phyloP scores from a whole-genome alignment of 495 filamentous ascomycete genomes.

The Lepraria neglecta region DNA sequence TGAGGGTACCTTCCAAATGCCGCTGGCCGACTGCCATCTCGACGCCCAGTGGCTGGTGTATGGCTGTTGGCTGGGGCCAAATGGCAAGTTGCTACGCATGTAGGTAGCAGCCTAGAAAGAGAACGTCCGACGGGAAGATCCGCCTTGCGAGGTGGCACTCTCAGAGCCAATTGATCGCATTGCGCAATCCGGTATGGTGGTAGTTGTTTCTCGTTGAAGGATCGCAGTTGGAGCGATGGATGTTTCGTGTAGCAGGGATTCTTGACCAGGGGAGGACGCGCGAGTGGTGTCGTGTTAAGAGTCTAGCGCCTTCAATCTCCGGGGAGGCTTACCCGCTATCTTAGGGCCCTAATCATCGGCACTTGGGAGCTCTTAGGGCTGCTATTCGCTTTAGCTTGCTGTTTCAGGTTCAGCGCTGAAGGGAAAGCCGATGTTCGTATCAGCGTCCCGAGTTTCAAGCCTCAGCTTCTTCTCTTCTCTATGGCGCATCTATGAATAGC shows the following conservation, averaged over 20 bases:
- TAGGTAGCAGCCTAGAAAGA: too few species aligned
- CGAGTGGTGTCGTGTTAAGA: slow-evolving; percentile 1
- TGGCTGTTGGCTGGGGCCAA: slow-evolving; percentile 1
- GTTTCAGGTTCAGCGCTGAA: not conserved
- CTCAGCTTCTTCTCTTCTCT: not conserved
- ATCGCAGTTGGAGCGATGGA: not conserved
- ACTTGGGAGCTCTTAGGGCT: not conserved
- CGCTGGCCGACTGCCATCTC: not conserved
- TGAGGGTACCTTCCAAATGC: slow-evolving; percentile 1
- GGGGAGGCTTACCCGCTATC: not conserved
- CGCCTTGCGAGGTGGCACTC: not conserved
- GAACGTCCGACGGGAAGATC: too few species aligned
- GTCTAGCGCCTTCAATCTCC: not conserved
- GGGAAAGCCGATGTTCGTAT: not conserved
- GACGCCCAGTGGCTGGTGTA: not conserved
- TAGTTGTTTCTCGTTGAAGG: not conserved
- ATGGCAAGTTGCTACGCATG: too few species aligned
- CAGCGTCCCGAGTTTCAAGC: not conserved
- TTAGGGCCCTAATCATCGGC: not conserved
- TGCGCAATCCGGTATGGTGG: not conserved
- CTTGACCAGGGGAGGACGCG: not conserved
- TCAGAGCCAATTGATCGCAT: slow-evolving; percentile 5
- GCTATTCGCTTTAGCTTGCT: not conserved
- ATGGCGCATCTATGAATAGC: slow-evolving; percentile 1
- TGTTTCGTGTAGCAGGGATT: slow-evolving; percentile 4